Conservation (phyloP, 2,329 filamentous ascomycete genomes). For the Microdochium nivale region DNA sequence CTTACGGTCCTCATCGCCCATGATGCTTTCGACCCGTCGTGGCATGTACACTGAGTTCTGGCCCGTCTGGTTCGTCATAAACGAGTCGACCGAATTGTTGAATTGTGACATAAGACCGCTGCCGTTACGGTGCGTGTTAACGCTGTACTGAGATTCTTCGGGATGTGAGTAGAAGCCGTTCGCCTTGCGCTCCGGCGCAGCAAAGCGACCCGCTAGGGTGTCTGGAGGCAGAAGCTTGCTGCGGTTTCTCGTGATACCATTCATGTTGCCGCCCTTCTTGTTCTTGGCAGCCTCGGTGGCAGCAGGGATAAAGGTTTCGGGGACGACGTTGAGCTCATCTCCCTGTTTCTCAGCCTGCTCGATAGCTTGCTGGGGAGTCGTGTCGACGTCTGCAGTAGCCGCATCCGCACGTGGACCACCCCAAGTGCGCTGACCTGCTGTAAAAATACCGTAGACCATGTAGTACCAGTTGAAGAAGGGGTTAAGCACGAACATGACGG, state of each 20-base stretch:
- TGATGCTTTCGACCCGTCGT: slow-evolving; percentile 63
- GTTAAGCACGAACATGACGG: slow-evolving; percentile 89
- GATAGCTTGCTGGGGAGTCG: slow-evolving; percentile 74
- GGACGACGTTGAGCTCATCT: slow-evolving; percentile 83
- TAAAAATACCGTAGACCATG: slow-evolving; percentile 96
- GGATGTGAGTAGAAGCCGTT: slow-evolving; percentile 62
- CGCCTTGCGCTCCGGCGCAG: slow-evolving; percentile 57
- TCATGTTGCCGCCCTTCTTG: slow-evolving; percentile 17
- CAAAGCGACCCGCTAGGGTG: slow-evolving; percentile 70
- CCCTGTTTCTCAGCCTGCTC: slow-evolving; percentile 70
- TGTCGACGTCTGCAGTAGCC: slow-evolving; percentile 65
- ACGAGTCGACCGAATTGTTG: slow-evolving; percentile 59
- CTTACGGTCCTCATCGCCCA: slow-evolving; percentile 67
- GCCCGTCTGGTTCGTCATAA: slow-evolving; percentile 46
- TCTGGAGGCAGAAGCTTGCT: slow-evolving; percentile 64
- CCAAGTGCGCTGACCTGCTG: slow-evolving; percentile 90
- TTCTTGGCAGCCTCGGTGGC: slow-evolving; percentile 24
- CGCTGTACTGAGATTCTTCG: slow-evolving; percentile 58
- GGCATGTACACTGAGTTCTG: slow-evolving; percentile 57
- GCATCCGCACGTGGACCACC: slow-evolving; percentile 89
- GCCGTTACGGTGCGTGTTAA: slow-evolving; percentile 30
- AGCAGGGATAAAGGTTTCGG: slow-evolving; percentile 69
- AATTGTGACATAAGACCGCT: slow-evolving; percentile 20
- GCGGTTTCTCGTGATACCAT: slow-evolving; percentile 35
- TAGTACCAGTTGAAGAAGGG: slow-evolving; percentile 98